Evolutionary conservation across 2,329 filamentous ascomycete genomes (phyloP).

Genomic region (Aspergillus puulaauensis): DNA sequence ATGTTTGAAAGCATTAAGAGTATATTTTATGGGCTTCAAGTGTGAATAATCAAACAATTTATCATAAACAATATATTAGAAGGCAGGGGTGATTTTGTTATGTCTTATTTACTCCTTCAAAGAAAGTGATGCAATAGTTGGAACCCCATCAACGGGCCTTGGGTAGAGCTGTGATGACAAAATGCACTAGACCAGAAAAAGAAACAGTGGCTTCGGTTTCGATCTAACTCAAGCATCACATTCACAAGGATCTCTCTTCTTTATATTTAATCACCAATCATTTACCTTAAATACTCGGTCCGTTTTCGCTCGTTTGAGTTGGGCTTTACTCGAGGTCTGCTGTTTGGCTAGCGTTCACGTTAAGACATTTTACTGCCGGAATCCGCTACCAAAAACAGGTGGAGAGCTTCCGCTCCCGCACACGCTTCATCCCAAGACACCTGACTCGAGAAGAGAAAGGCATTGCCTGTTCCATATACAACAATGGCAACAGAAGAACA

Average conservation of each 20-base stretch:
- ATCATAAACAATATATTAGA: no score
- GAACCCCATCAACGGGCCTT: neutral
- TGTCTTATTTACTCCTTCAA: no score
- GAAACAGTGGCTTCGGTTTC: conserved; percentile 26
- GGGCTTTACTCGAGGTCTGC: conserved; percentile 4
- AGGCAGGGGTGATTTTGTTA: neutral
- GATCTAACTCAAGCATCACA: conserved; percentile 23
- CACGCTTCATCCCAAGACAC: conserved; percentile 16
- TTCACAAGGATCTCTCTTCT: conserved; percentile 12
- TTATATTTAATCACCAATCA: conserved; percentile 11
- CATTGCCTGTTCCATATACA: conserved; percentile 4
- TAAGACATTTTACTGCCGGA: conserved; percentile 17
- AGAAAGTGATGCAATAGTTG: neutral
- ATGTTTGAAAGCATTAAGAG: neutral
- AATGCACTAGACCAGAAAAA: conserved; percentile 30
- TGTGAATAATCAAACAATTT: neutral
- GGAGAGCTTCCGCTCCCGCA: conserved; percentile 16
- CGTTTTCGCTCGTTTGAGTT: neutral
- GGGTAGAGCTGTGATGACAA: conserved; percentile 16
- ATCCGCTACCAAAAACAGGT: conserved; percentile 14
- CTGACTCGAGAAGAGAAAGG: neutral
- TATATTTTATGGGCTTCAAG: neutral
- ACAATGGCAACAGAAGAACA: conserved; percentile 38
- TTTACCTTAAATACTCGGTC: conserved; percentile 8
- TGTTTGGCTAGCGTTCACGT: conserved; percentile 4